phyloP scores from a whole-genome alignment of 108 stramenopile genomes.

The Cylindrotheca closterium region DNA sequence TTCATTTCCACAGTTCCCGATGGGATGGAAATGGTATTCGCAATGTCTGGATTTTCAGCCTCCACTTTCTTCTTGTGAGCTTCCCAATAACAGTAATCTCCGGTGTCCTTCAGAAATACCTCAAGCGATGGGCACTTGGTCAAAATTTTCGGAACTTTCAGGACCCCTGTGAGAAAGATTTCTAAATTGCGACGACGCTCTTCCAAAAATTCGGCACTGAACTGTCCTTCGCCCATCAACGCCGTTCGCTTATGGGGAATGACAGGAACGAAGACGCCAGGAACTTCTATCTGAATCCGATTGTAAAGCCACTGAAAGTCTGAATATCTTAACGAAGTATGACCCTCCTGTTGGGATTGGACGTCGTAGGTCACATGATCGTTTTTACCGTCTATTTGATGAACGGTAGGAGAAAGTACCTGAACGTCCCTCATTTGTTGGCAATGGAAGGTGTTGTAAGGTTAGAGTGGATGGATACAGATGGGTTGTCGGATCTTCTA shows the following conservation, averaged over 20 bases:
- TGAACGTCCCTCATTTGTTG: too few species aligned
- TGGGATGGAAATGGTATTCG: too few species aligned
- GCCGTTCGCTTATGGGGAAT: conserved; percentile 85
- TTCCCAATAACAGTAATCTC: conserved; percentile 50
- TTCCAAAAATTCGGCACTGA: conserved; percentile 74
- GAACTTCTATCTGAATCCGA: conserved; percentile 73
- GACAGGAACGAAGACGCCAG: conserved; percentile 89
- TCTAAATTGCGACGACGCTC: conserved; percentile 75
- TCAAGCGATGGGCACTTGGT: too few species aligned
- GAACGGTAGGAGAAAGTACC: too few species aligned
- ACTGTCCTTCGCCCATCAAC: conserved; percentile 52
- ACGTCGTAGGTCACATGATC: too few species aligned
- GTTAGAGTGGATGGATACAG: too few species aligned
- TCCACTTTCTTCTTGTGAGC: conserved; percentile 50
- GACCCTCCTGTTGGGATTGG: too few species aligned
- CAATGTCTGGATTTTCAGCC: conserved; percentile 17
- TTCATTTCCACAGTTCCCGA: conserved; percentile 3
- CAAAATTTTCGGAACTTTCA: too few species aligned
- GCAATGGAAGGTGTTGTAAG: too few species aligned
- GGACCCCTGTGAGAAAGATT: conserved; percentile 65
- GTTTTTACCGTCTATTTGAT: too few species aligned
- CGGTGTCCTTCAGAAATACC: conserved; percentile 79
- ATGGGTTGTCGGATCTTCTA: too few species aligned
- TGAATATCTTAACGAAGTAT: conserved; percentile 84
- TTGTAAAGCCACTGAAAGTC: conserved; percentile 94